Conservation (phyloP, 2,329 filamentous ascomycete genomes). For the Penicillium sp. region DNA sequence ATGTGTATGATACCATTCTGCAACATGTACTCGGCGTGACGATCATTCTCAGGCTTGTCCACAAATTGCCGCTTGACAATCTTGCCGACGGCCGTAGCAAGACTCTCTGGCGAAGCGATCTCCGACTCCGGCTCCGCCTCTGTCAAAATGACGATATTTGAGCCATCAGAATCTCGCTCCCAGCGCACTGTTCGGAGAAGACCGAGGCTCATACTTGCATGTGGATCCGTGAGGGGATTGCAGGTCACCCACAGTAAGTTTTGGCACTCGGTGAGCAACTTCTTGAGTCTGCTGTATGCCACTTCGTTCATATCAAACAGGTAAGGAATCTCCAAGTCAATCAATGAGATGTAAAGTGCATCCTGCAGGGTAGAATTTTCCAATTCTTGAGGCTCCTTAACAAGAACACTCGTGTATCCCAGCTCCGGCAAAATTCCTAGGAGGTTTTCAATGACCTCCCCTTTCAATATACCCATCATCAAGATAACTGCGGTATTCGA, state of each 20-base stretch:
- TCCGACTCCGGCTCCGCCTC: background rate
- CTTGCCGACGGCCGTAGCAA: constrained; percentile 1
- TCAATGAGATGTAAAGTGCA: constrained; percentile 14
- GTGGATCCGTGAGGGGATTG: background rate
- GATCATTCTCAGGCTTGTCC: constrained; percentile 1
- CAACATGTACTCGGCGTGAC: constrained; percentile 22
- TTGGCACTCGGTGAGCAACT: constrained; percentile 10
- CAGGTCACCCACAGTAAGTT: constrained; percentile 19
- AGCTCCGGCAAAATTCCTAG: background rate
- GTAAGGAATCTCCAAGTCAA: constrained; percentile 15
- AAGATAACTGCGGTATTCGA: constrained; percentile 10
- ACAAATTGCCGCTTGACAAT: constrained; percentile 20
- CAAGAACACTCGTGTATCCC: background rate
- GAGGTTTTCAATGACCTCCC: background rate
- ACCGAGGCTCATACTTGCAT: constrained; percentile 17
- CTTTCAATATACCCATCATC: background rate
- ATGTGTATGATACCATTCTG: constrained; percentile 13
- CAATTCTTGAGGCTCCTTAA: constrained; percentile 3
- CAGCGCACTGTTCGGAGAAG: constrained; percentile 22
- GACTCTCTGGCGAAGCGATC: background rate
- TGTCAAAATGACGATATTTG: constrained; percentile 17
- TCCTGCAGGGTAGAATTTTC: background rate
- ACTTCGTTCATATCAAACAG: constrained; percentile 2
- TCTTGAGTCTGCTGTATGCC: constrained; percentile 5
- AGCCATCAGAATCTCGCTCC: constrained; percentile 21